Conservation (phyloP, 2,329 filamentous ascomycete species). For the Colletotrichum brevisporum region DNA sequence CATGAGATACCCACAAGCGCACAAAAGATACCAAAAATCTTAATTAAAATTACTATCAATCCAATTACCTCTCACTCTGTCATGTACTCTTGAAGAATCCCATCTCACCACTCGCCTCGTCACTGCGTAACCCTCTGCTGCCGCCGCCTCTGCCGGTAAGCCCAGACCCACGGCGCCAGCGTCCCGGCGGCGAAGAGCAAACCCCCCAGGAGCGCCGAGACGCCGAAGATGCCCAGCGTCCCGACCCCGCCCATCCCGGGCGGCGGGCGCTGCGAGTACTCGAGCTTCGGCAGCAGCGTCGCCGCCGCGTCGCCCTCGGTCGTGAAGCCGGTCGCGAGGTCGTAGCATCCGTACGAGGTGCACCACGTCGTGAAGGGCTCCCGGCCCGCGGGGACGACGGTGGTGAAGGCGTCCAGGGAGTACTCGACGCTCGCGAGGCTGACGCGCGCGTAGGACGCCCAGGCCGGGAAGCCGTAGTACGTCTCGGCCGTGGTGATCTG, state of each 20-base stretch:
- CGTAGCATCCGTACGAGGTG: not conserved
- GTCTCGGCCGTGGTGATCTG: not conserved
- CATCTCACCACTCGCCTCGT: not conserved
- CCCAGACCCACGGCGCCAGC: not conserved
- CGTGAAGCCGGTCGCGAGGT: not conserved
- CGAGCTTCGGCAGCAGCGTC: not conserved
- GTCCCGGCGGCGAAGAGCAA: not conserved
- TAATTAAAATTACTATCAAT: too few relatives aligned
- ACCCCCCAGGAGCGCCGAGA: constrained; percentile 5
- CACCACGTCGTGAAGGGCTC: constrained; percentile 8
- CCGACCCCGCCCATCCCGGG: constrained; percentile 21
- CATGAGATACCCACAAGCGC: not conserved
- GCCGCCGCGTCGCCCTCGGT: not conserved
- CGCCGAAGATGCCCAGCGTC: constrained; percentile 11
- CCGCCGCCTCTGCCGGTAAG: not conserved
- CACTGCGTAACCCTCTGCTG: not conserved
- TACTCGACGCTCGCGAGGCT: not conserved
- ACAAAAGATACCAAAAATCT: not conserved
- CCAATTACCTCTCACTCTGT: too few relatives aligned
- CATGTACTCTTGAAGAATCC: not conserved
- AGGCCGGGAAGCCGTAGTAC: not conserved
- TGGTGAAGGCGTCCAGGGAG: not conserved
- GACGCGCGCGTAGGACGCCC: not conserved
- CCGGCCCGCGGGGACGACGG: not conserved
- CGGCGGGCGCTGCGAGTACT: constrained; percentile 6